Conservation (phyloP, 208 protist genomes). For the Trypanosoma caninum region DNA sequence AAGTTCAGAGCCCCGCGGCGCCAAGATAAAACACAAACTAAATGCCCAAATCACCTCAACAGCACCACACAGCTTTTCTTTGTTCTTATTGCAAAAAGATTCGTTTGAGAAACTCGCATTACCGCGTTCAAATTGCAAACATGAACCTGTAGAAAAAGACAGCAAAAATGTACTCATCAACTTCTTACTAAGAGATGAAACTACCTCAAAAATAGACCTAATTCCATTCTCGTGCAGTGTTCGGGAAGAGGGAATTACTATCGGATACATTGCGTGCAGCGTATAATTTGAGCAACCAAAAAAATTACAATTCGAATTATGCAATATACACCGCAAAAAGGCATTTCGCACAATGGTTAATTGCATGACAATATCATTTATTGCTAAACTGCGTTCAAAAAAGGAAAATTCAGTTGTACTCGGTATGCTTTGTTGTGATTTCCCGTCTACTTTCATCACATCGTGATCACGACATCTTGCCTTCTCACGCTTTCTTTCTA, state of each 20-base stretch:
- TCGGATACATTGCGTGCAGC: neutral
- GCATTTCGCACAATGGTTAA: conserved; percentile 24
- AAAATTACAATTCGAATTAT: neutral
- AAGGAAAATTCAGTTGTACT: too few relatives aligned
- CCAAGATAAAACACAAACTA: conserved; percentile 19
- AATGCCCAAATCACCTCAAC: conserved; percentile 25
- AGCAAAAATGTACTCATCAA: neutral
- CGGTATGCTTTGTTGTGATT: too few relatives aligned
- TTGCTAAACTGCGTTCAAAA: conserved; percentile 10
- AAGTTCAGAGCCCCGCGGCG: neutral
- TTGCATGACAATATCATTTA: conserved; percentile 14
- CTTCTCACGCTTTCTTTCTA: too few relatives aligned
- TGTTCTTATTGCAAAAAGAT: neutral
- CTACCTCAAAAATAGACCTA: conserved; percentile 1
- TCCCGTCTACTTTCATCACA: too few relatives aligned
- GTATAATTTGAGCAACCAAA: too few relatives aligned
- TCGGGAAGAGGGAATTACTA: conserved; percentile 2
- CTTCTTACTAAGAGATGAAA: conserved; percentile 11
- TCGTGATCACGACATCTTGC: too few relatives aligned
- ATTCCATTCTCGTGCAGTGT: neutral
- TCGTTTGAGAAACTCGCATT: neutral
- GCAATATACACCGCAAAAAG: conserved; percentile 12
- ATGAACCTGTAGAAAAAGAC: neutral
- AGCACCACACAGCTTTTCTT: neutral
- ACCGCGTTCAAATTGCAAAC: neutral